These are phyloP conservation scores for Cladosporium colombiae DNA, from an alignment of 2,329 filamentous ascomycete species.

Conservation along the genomic window DNA sequence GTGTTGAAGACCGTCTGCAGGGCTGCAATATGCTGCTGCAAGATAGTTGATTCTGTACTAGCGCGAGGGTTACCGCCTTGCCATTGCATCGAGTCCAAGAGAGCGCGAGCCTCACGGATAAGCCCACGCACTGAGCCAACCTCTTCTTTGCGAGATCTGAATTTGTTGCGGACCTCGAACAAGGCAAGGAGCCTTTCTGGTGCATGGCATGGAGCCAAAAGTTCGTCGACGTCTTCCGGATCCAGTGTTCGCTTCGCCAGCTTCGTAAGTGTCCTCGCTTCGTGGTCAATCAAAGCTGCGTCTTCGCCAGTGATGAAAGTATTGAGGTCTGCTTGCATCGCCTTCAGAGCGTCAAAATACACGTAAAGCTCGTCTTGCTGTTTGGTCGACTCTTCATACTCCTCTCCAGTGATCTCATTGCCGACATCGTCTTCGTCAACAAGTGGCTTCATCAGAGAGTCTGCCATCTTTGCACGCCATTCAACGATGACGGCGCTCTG, in stretches of 20 bases:
- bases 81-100: constrained; percentile 62
- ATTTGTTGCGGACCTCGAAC: constrained; percentile 46
- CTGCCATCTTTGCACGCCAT: constrained; percentile 73
- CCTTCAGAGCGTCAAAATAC: constrained; percentile 76
- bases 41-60: constrained; percentile 64
- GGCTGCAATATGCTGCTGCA: constrained; percentile 62
- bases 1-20: constrained; percentile 56
- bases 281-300: constrained; percentile 74
- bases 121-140: constrained; percentile 69
- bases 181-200: constrained; percentile 62
- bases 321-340: constrained; percentile 75
- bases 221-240: constrained; percentile 61
- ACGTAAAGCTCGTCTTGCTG: constrained; percentile 86
- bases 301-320: constrained; percentile 73
- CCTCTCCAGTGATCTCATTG: constrained; percentile 80
- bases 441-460: constrained; percentile 71
- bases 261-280: constrained; percentile 55
- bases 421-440: constrained; percentile 75
- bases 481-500: constrained; percentile 71
- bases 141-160: constrained; percentile 53
- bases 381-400: constrained; percentile 84
- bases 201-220: constrained; percentile 65
- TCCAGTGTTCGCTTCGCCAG: constrained; percentile 31
- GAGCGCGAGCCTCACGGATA: constrained; percentile 67
- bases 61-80: constrained; percentile 59